Base-by-base conservation (phyloP, 345 rosid species). In the Erodium maritimum region DNA sequence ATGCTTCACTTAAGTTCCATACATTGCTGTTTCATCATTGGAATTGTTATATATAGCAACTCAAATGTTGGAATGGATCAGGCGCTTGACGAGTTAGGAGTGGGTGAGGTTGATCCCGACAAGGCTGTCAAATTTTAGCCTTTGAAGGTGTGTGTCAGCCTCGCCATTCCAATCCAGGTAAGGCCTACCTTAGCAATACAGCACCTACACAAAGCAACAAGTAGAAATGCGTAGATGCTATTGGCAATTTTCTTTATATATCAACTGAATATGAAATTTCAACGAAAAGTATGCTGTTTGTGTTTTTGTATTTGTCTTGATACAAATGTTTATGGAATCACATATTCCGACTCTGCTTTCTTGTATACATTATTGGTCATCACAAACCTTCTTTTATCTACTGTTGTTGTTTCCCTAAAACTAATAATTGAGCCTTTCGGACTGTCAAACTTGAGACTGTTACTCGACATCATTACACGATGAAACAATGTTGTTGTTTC, bases 41-140 rank as follows among this genome's bases (percentile, higher is more conserved):
- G n/a, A n/a, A 17, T 46, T 46, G 13, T 51, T n/a, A 19, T 23
- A 5, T 18, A 7, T 21, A 9, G 16, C 50, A 64, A 24, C 16
- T 55, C 21, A 29, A 64, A 24, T 69, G 17, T 4, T 68, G 50
- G 29, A 57, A 63, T 69, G 69, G 57, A 61, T 48, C 79, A 86
- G 97, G 87, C 79, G 65, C 72, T 91, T 75, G 75, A 57, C 64
- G 74, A 57, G 73, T 88, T 78, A 73, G 98, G 93, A 66, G 62
- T 83, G 67, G 76, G 72, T 63, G 61, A 67, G 52, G 25, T 59
- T 50, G 89, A 82, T 61, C 77, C 78, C 34, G 86, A 79, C 21
- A 82, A 76, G 20, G 95, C 90, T n/a, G 63, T 91, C 63, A 91
- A 78, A 42, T 10, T 42, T 42, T 42, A 42, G 48, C 14, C 17